Base-by-base conservation (phyloP, 192 early-diverging fungal species). In the Obelidium mucronatum region DNA sequence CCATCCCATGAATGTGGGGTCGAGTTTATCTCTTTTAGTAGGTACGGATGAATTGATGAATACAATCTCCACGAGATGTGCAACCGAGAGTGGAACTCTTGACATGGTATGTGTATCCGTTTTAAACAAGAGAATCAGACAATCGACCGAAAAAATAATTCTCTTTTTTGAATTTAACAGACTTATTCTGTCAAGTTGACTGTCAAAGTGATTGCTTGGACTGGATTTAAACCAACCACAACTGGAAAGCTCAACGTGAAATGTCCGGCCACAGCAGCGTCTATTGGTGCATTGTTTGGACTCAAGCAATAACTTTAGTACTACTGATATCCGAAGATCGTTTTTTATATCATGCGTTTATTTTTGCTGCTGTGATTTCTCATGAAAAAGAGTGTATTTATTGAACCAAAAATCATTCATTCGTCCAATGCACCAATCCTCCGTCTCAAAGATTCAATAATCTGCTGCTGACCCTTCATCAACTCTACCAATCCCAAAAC, bases 171-270 rank as follows among this genome's bases (percentile, higher is more conserved):
- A 33, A 37, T 33, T 65, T 33, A 4, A 28, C 19, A 69, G 75
- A 15, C 52, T 6, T 77, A 77, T 35, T 58, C 67, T n/a, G 37
- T 66, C 28, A 11, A 69, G 35, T 31, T 70, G 40, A 61, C 67
- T 8, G 53, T 77, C 48, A 34, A 48, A 33, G 11, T 62, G 8
- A 77, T 77, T 61, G 40, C 54, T 3, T 77, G 76, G 76, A 77
- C 76, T n/a, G 76, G 76, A 37, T 77, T 39, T 44, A 30, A 48
- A 40, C 76, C 76, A 34, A 44, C 24, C 15, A 59, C 54, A 1
- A 26, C 54, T 8, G 76, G 76, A 30, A 68, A 35, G 36, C 22
- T 51, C 0, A 28, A 55, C 8, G 35, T 77, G 19, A 17, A 51
- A 0, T 77, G 76, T 61, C 76, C 76, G 11, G 67, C 39, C 1